phyloP scores from a whole-genome alignment of 305 asterid genomes.

The Nicotiana rustica region DNA sequence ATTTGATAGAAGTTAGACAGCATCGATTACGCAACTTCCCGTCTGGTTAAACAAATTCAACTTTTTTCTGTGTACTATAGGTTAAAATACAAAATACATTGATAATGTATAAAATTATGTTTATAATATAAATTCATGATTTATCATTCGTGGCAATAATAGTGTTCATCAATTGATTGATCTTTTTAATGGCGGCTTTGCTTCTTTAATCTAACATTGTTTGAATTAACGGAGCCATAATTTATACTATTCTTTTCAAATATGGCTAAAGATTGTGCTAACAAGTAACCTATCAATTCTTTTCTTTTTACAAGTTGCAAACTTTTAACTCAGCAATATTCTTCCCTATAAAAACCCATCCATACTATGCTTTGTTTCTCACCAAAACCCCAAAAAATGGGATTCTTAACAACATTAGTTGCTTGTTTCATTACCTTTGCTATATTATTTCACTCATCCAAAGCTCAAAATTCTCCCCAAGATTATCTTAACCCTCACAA shows the following conservation, averaged over 20 bases:
- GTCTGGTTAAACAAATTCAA: no score
- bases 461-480: constrained; percentile 39
- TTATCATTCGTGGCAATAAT: not conserved
- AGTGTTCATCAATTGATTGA: not conserved
- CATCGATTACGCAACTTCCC: no score
- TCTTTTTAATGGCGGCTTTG: constrained; percentile 19
- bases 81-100: not conserved
- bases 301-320: not conserved
- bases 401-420: not conserved
- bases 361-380: not conserved
- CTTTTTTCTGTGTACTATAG: no score
- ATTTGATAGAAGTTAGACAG: no score
- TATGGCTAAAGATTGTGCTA: not conserved
- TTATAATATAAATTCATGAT: no score
- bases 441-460: constrained; percentile 8
- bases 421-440: constrained; percentile 9
- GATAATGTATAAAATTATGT: not conserved
- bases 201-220: not conserved
- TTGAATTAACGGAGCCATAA: not conserved
- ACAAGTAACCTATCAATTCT: not conserved
- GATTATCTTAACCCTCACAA: constrained; percentile 47
- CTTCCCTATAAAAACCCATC: not conserved
- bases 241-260: not conserved
- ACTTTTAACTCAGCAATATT: not conserved
- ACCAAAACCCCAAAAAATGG: not conserved